Evolutionary conservation across 768 basidiomycete species (phyloP).

Genomic region (Hypsizygus marmoreus): DNA sequence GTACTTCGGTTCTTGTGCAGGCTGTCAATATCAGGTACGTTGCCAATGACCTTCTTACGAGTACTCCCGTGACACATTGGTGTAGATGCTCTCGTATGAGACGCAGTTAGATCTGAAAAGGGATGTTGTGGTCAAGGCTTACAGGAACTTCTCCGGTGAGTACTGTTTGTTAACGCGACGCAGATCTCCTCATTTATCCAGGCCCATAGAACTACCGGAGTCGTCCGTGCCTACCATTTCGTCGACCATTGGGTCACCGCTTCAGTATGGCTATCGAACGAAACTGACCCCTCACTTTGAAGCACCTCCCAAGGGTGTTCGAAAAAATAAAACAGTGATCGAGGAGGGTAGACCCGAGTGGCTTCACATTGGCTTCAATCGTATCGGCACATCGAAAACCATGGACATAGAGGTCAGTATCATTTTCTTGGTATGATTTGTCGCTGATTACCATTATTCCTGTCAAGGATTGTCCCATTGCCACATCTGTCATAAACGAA

Average conservation of each 20-base stretch:
- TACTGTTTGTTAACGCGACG: slow-evolving; percentile 11
- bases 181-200: slow-evolving; percentile 4
- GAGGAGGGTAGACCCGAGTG: slow-evolving; percentile 53
- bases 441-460: not conserved
- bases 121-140: slow-evolving; percentile 84
- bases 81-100: slow-evolving; percentile 83
- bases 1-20: slow-evolving; percentile 88
- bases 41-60: not conserved
- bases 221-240: slow-evolving; percentile 63
- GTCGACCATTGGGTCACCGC: slow-evolving; percentile 82
- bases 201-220: slow-evolving; percentile 50
- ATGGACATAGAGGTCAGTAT: slow-evolving; percentile 86
- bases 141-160: slow-evolving; percentile 69
- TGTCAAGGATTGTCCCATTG: slow-evolving; percentile 86
- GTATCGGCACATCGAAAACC: slow-evolving; percentile 68
- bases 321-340: slow-evolving; percentile 22
- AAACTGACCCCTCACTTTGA: slow-evolving; percentile 99
- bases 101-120: slow-evolving; percentile 85
- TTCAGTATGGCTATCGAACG: slow-evolving; percentile 91
- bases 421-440: not conserved
- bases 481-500: slow-evolving; percentile 76
- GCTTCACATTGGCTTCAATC: slow-evolving; percentile 89
- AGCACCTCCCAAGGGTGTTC: slow-evolving; percentile 53
- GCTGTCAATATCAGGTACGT: slow-evolving; percentile 90
- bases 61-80: not conserved